Base-by-base conservation (phyloP, 306 rosid species). In the Sphenostylis stenocarpa region DNA sequence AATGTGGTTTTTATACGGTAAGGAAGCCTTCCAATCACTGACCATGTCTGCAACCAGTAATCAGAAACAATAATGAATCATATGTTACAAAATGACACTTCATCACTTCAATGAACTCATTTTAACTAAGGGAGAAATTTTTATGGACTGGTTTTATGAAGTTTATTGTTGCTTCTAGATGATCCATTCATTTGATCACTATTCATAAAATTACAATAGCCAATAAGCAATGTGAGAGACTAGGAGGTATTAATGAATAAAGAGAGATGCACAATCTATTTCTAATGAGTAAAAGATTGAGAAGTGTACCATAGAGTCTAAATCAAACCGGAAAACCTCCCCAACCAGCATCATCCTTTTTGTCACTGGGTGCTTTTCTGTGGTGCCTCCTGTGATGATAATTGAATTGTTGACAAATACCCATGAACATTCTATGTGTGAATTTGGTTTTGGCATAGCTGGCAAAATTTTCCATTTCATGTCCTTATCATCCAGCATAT, bases 21-120 rank as follows among this genome's bases (percentile, higher is more conserved):
- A 19, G 97, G 98, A 84, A 94, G 97, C 87, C 78, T 94, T 76
- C 98, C 97, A 13, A 94, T 89, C 88, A 94, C 98, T 28, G 97
- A 85, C 98, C 97, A 94, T 26, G 75, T 86, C 97, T 94, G 86
- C 77, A 78, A 70, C n/a, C 17, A 43, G 34, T 8, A 66, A 19
- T 28, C 24, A 72, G 3, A 72, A 61, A 43, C n/a, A 19, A 34
- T 39, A 73, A 60, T 63, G 52, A 41, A 20, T 33, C 57, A 26
- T 38, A 43, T 41, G 61, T 67, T 55, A 23, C 7, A 55, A 55
- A 77, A 41, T 66, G 57, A 41, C 24, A 55, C 34, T 41, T 45
- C 12, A 49, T 11, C 73, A 49, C 43, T 16, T 4, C 4, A 17
- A 24, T 34, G 10, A 38, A 65, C 41, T 65, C 41, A 38, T 49